These are phyloP conservation scores for Aegilops bicornis DNA, from an alignment of 176 grass and related monocot genomes.

Conservation along the genomic window DNA sequence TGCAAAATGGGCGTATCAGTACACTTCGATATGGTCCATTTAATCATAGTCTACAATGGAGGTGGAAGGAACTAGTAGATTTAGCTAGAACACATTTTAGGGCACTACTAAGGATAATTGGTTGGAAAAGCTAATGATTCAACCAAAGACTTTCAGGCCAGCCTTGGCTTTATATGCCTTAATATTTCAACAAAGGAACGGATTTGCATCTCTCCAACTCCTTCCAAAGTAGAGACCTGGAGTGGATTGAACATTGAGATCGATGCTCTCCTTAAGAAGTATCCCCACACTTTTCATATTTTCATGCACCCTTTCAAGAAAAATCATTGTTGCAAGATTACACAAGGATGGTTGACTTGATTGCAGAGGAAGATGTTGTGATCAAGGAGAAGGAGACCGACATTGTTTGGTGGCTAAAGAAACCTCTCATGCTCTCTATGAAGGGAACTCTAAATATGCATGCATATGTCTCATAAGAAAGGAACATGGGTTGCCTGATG, in stretches of 20 bases:
- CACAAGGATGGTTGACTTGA: conserved; percentile 38
- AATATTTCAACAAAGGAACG: conserved; percentile 46
- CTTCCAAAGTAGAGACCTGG: conserved; percentile 52
- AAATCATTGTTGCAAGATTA: conserved; percentile 43
- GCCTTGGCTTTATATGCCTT: conserved; percentile 37
- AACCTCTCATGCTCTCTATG: conserved; percentile 47
- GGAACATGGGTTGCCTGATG: conserved; percentile 48
- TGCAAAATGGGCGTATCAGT: too few species aligned
- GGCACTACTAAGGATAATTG: conserved; percentile 51
- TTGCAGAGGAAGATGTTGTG: conserved; percentile 39
- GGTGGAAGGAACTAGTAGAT: conserved; percentile 58
- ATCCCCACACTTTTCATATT: conserved; percentile 47
- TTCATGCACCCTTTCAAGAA: conserved; percentile 45
- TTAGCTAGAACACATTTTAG: conserved; percentile 50
- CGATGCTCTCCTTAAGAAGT: conserved; percentile 45
- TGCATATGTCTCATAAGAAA: conserved; percentile 44
- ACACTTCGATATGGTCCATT: conserved; percentile 21
- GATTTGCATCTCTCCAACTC: conserved; percentile 51
- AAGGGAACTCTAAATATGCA: conserved; percentile 41
- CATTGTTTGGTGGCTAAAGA: conserved; percentile 42
- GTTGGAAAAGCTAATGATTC: conserved; percentile 55
- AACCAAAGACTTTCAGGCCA: conserved; percentile 42
- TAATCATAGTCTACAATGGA: conserved; percentile 18
- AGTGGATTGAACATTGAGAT: conserved; percentile 46
- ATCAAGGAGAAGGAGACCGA: conserved; percentile 28